Evolutionary conservation across 208 protist species (phyloP), one percentile per base, ranked within the genome.

Genomic region (Leishmania lainsoni): DNA sequence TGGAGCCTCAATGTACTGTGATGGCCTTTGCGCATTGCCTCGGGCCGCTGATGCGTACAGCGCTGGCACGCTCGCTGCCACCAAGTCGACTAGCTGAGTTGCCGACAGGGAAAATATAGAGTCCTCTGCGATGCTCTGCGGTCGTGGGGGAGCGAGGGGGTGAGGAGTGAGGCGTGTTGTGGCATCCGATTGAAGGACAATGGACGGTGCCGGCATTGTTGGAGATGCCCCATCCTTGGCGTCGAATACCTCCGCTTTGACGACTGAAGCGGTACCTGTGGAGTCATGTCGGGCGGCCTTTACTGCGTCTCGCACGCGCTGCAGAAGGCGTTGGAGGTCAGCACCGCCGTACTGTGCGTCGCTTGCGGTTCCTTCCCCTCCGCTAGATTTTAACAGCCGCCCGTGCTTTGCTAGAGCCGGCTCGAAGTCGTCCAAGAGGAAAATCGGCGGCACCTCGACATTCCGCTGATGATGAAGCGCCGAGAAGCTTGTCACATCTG

Each of bases 41-140:
- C 29, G 12, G n/a, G 49, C 5, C 4, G 71, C 42, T 5, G 51
- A 76, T 20, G 48, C 51, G 68, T 79, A 85, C 72, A 81, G 80
- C 42, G 39, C 74, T 45, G 92, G 83, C 20, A 89, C 83, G 5
- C 89, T 91, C 0, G 86, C 83, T 14, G 29, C 66, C 54, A 54
- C 75, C 16, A 90, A 65, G 56, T 93, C 89, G 42, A 59, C 45
- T 59, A 90, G 51, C 78, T 96, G 91, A 49, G 63, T 45, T 16
- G 70, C 73, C 16, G 86, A 92, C 9, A 96, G 81, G 2, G 92
- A 89, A 68, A 96, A 91, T 32, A 93, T 90, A 75, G 86, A 91
- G 80, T 96, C 92, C 74, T 94, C 92, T 6, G 84, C 88, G 68
- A 79, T 75, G 63, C 85, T 85, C 63, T 81, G 85, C 32, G 87